These are phyloP conservation scores for Phyllosticta capitalensis DNA, from an alignment of 2,329 filamentous ascomycete species.

Conservation along the genomic window DNA sequence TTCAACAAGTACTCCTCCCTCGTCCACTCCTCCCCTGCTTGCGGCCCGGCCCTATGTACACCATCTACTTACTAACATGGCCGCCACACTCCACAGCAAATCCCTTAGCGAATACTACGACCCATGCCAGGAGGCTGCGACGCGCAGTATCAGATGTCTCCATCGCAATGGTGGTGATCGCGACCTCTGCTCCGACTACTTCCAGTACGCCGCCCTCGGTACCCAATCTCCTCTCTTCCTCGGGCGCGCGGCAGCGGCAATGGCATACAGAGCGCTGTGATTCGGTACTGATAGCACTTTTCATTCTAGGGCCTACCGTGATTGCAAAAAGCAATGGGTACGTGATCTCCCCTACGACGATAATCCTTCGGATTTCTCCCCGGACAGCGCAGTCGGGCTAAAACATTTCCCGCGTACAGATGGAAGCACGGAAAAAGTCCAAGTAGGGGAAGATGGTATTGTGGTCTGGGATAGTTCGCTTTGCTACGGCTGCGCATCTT, in stretches of 20 bases:
- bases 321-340: constrained; percentile 95
- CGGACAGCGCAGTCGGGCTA: not conserved
- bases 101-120: constrained; percentile 83
- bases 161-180: constrained; percentile 80
- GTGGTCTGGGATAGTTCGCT: not conserved
- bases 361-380: constrained; percentile 12
- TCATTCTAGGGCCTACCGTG: constrained; percentile 68
- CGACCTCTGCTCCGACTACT: constrained; percentile 89
- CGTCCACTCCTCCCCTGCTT: not conserved
- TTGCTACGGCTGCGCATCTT: not conserved
- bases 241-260: not conserved
- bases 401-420: constrained; percentile 20
- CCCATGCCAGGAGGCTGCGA: constrained; percentile 87
- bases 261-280: not conserved
- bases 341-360: constrained; percentile 20
- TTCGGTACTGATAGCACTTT: not conserved
- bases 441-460: constrained; percentile 21
- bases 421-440: constrained; percentile 37
- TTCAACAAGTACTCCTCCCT: constrained; percentile 29
- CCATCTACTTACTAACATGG: not conserved
- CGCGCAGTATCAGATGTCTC: constrained; percentile 76
- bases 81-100: constrained; percentile 51
- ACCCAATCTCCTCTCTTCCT: not conserved
- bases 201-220: constrained; percentile 57
- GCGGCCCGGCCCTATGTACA: constrained; percentile 4